Conservation (phyloP, 768 basidiomycete genomes). For the Vararia minispora region DNA sequence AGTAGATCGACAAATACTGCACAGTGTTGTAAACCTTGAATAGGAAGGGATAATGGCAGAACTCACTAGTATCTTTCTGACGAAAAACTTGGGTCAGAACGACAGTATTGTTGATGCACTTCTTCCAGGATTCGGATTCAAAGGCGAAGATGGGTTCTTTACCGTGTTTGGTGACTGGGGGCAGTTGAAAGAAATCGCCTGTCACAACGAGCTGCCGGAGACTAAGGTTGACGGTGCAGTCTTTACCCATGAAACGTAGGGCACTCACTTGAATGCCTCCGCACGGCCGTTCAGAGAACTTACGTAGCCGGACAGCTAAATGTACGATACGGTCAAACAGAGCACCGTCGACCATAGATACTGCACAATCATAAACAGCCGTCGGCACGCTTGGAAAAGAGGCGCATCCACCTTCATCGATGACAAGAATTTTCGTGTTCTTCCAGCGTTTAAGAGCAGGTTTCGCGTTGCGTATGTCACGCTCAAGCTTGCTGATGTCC, state of each 20-base stretch:
- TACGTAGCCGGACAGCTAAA: conserved; percentile 39
- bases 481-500: conserved; percentile 33
- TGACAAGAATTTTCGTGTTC: conserved; percentile 43
- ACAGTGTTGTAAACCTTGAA: background rate
- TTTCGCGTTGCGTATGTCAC: conserved; percentile 39
- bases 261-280: conserved; percentile 50
- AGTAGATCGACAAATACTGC: conserved; percentile 60
- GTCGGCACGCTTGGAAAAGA: too few species aligned
- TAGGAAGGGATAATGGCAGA: background rate
- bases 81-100: conserved; percentile 65
- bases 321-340: conserved; percentile 48
- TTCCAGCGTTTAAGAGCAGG: conserved; percentile 49
- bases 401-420: conserved; percentile 45
- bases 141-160: conserved; percentile 47
- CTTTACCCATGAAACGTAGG: background rate
- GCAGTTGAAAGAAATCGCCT: conserved; percentile 61
- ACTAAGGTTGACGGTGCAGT: conserved; percentile 22
- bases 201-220: conserved; percentile 37
- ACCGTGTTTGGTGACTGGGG: conserved; percentile 39
- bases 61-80: conserved; percentile 59
- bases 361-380: conserved; percentile 20
- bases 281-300: conserved; percentile 39
- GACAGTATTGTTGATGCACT: conserved; percentile 47
- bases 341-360: conserved; percentile 61
- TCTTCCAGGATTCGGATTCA: conserved; percentile 47